phyloP scores from a whole-genome alignment of 139 green algal genomes.

The Closterium sp. region DNA sequence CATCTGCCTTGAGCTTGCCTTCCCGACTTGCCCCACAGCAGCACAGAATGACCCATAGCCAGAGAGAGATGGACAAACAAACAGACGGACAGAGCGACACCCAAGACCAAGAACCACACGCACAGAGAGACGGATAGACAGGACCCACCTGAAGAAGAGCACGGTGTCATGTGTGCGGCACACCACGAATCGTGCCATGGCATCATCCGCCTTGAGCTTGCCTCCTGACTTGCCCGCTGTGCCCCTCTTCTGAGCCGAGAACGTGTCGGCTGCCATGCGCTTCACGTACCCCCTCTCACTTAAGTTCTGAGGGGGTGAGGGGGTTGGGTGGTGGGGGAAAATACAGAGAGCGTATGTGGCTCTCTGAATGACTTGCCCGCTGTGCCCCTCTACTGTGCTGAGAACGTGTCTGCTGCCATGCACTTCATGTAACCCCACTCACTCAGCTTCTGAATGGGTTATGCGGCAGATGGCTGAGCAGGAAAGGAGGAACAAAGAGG shows the following conservation, averaged over 20 bases:
- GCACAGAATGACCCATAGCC: too few relatives aligned
- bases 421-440: conserved; percentile 85
- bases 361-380: not conserved
- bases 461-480: too few relatives aligned
- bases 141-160: conserved; percentile 70
- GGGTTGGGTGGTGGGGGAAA: not conserved
- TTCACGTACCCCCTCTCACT: conserved; percentile 83
- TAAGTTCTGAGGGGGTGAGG: conserved; percentile 55
- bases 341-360: too few relatives aligned
- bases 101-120: too few relatives aligned
- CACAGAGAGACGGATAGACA: too few relatives aligned
- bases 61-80: too few relatives aligned
- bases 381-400: conserved; percentile 28
- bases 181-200: conserved; percentile 65
- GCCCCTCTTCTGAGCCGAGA: conserved; percentile 47
- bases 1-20: conserved; percentile 63
- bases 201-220: conserved; percentile 42
- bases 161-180: conserved; percentile 72
- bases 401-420: conserved; percentile 69
- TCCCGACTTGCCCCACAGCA: conserved; percentile 54
- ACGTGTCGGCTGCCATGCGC: conserved; percentile 68
- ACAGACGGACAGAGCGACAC: too few relatives aligned
- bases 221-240: not conserved
- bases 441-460: conserved; percentile 59
- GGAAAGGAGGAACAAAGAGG: too few relatives aligned